These are phyloP conservation scores for Podaxis sp. DNA, from an alignment of 768 basidiomycete genomes.

Conservation along the genomic window DNA sequence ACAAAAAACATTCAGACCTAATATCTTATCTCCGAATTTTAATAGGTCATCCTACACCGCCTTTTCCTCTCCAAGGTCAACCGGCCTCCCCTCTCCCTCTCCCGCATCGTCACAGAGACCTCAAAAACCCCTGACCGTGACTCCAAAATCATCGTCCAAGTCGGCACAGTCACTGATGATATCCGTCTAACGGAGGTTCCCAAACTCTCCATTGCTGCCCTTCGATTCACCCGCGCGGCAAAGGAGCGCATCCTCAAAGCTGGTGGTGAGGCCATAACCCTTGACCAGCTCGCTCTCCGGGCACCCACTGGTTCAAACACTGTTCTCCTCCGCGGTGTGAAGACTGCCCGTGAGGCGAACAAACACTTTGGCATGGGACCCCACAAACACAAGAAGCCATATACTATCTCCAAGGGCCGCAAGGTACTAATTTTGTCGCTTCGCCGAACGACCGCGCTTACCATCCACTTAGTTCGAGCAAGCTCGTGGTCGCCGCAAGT, in stretches of 20 bases:
- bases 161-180: slow-evolving; percentile 95
- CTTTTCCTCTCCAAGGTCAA: slow-evolving; percentile 97
- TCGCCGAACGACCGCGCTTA: not conserved
- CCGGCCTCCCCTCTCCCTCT: slow-evolving; percentile 94
- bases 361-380: slow-evolving; percentile 99
- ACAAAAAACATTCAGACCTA: not conserved
- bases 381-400: slow-evolving; percentile 98
- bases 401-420: slow-evolving; percentile 93
- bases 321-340: slow-evolving; percentile 86
- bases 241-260: slow-evolving; percentile 94
- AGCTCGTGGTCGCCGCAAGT: slow-evolving; percentile 98
- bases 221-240: slow-evolving; percentile 90
- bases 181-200: slow-evolving; percentile 81
- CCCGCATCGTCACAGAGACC: slow-evolving; percentile 85
- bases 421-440: slow-evolving; percentile 47
- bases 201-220: slow-evolving; percentile 90
- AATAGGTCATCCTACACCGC: slow-evolving; percentile 86
- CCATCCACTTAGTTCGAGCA: slow-evolving; percentile 74
- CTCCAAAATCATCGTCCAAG: slow-evolving; percentile 83
- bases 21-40: slow-evolving; percentile 9
- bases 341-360: slow-evolving; percentile 90
- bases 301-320: slow-evolving; percentile 96
- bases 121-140: slow-evolving; percentile 55
- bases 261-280: slow-evolving; percentile 90
- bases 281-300: slow-evolving; percentile 94